These are phyloP conservation scores for Xylaria sp. DNA, from an alignment of 2,329 filamentous ascomycete genomes.

Conservation along the genomic window DNA sequence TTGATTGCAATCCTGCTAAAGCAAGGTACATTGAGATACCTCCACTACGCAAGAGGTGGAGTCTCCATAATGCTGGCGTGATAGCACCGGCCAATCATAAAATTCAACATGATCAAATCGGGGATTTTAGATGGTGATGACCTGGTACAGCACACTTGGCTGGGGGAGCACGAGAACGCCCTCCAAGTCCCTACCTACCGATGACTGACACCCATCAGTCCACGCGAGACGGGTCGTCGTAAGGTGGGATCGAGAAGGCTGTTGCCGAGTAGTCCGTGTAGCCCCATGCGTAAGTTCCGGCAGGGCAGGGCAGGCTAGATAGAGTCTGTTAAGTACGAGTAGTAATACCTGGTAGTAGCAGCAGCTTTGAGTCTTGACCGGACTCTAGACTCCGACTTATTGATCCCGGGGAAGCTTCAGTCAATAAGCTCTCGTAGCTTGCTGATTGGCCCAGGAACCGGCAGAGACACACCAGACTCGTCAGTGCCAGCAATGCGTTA, in stretches of 20 bases:
- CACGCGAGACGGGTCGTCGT: constrained; percentile 4
- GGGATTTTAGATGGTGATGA: constrained; percentile 14
- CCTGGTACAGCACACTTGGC: constrained; percentile 11
- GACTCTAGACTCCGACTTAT: neutral
- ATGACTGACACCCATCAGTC: neutral
- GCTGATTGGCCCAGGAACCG: constrained; percentile 21
- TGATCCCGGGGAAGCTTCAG: neutral
- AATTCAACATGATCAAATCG: constrained; percentile 29
- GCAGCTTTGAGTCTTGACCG: too few species aligned
- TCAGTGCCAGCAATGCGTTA: constrained; percentile 17
- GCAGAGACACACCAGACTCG: neutral
- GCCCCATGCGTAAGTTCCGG: neutral
- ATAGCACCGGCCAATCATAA: constrained; percentile 37
- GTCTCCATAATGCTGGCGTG: constrained; percentile 14
- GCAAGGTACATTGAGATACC: neutral
- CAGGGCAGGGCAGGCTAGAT: neutral
- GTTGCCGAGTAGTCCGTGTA: neutral
- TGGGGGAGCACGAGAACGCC: constrained; percentile 8
- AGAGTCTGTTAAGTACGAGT: too few species aligned
- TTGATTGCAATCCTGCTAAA: constrained; percentile 17
- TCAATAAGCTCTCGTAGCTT: constrained; percentile 16
- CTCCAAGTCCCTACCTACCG: neutral
- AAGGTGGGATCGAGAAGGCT: constrained; percentile 1
- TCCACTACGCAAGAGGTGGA: constrained; percentile 21
- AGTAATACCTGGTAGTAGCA: too few species aligned